Conservation (phyloP, 179 eudicot species). For the Silene vulgaris region DNA sequence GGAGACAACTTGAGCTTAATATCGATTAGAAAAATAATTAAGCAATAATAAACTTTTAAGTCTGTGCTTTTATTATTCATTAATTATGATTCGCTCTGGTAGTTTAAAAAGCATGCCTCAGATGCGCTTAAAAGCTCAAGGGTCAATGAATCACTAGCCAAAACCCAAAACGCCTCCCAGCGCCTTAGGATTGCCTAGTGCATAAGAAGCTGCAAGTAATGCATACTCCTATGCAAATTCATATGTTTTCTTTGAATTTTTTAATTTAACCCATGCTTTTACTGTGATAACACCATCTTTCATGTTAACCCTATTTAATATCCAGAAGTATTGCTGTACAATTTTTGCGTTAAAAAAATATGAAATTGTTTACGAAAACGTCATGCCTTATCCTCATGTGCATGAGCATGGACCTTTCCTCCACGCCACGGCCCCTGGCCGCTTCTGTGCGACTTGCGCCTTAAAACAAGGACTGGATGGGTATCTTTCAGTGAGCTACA, state of each 20-base stretch:
- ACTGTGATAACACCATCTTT: background rate
- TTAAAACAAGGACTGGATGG: background rate
- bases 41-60: background rate
- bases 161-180: background rate
- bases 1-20: background rate
- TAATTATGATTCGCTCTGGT: background rate
- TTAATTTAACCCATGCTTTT: background rate
- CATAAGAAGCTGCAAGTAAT: background rate
- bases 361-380: background rate
- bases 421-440: background rate
- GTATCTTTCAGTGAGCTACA: background rate
- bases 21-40: background rate
- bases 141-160: background rate
- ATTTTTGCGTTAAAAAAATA: too few relatives aligned
- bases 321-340: background rate
- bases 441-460: background rate
- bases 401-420: background rate
- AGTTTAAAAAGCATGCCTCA: background rate
- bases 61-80: background rate
- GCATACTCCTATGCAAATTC: background rate
- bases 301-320: too few relatives aligned
- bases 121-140: background rate
- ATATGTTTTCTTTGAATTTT: background rate
- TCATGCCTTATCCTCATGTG: background rate
- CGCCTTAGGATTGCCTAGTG: background rate